Base-by-base conservation (phyloP, 2,329 filamentous ascomycete species). In the Fusarium concolor region DNA sequence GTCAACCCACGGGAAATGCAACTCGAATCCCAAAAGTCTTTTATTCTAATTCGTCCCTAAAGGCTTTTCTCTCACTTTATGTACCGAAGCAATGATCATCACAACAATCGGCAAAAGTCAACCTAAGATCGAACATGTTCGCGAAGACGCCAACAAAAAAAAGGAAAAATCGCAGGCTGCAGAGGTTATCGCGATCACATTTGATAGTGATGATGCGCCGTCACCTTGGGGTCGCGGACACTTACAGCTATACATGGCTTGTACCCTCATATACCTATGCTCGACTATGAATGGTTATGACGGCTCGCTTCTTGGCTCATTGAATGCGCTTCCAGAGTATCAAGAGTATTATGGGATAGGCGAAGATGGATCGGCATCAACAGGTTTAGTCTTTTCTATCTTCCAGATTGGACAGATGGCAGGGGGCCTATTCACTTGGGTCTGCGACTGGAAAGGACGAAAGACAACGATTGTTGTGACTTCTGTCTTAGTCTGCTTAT, bases 221-320 rank as follows among this genome's bases (percentile, higher is more conserved):
- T 58, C 54, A 2, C 54, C 54, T 8, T 62, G 58, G 58, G 54
- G 54, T 11, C 42, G 18, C n/a, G 67, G 67, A 1, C 67, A 70
- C 28, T 2, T 62, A 3, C 28, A 63, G 12, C 57, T 70, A 2
- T 70, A 70, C 15, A 38, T 49, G 50, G 29, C 52, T 3, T 70
- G 67, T n/a, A 24, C 29, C 1, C 56, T 72, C 12, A 63, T 74
- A 29, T 81, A 77, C 33, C 74, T 76, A 1, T 78, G 76, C 43
- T 82, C 79, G 5, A 82, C 80, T 1, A 81, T 81, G 79, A 81
- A 77, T 46, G 79, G 80, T 76, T 82, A 79, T 35, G 80, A 82
- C 41, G 76, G 78, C 29, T 79, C 78, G 1, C 68, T 83, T 4
- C 80, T 83, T 79, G 79, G 79, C 12, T 81, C 78, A 11, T 79